A percentile compares a stretch with the other conserved stretches of the same genome.
Conservation (phyloP, 805 yeast genomes). For the Kregervanrija delftensis region DNA sequence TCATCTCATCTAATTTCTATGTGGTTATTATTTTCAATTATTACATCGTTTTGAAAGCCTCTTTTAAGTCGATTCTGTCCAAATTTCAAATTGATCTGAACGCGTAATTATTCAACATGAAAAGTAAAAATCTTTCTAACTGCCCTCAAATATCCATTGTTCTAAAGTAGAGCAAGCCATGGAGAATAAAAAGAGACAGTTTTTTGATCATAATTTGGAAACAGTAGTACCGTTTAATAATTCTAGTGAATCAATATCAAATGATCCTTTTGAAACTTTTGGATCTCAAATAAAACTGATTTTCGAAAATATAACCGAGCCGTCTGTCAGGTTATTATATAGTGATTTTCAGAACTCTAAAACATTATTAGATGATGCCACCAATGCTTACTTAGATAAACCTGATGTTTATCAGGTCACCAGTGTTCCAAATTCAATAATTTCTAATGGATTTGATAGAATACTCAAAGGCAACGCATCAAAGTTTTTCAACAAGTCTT, state of each 20-base stretch:
- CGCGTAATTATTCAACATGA: too few relatives aligned
- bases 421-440: too few relatives aligned
- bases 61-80: too few relatives aligned
- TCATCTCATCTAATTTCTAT: too few relatives aligned
- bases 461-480: too few relatives aligned
- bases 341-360: constrained; percentile 20
- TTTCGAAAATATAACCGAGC: constrained; percentile 26
- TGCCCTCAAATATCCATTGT: too few relatives aligned
- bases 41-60: too few relatives aligned
- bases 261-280: constrained; percentile 13
- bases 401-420: constrained; percentile 7
- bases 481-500: too few relatives aligned
- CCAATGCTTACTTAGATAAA: constrained; percentile 33
- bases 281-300: constrained; percentile 29
- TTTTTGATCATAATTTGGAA: constrained; percentile 10
- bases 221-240: not conserved
- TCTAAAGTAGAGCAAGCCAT: not conserved
- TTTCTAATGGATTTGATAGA: too few relatives aligned
- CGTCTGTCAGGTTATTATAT: constrained; percentile 18
- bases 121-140: too few relatives aligned
- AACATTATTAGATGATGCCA: constrained; percentile 31
- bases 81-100: too few relatives aligned
- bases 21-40: too few relatives aligned
- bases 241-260: not conserved
- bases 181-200: not conserved